A percentile compares a stretch with the other conserved stretches of the same genome.
Conservation (phyloP, 257 asterid species). For the Capsicum rhomboideum region DNA sequence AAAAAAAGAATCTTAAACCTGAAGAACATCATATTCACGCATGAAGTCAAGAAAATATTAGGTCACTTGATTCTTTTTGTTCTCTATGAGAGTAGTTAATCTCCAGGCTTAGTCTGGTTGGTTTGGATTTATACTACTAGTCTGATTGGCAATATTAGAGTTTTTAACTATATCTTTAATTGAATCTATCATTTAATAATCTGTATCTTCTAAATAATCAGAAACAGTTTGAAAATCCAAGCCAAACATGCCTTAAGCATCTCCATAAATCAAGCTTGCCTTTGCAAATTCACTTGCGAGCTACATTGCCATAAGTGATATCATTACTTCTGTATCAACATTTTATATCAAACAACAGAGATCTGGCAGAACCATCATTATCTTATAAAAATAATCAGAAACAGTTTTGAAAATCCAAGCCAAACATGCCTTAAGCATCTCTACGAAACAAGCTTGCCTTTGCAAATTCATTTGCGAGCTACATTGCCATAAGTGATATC, state of each 20-base stretch:
- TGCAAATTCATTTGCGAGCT: neutral
- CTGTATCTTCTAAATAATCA: neutral
- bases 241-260: neutral
- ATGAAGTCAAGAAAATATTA: neutral
- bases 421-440: neutral
- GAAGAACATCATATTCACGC: neutral
- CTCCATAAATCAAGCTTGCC: neutral
- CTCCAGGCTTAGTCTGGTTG: neutral
- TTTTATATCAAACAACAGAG: neutral
- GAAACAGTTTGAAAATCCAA: neutral
- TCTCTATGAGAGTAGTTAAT: neutral
- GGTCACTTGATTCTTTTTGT: neutral
- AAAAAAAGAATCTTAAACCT: neutral
- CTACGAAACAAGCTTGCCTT: neutral
- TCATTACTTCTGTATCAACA: neutral
- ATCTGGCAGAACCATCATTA: neutral
- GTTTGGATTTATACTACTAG: neutral
- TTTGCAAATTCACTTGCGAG: neutral
- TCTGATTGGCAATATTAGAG: neutral
- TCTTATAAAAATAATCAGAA: neutral
- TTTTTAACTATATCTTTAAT: neutral
- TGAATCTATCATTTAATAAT: neutral
- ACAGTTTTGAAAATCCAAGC: neutral
- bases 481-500: neutral
- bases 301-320: neutral